Percentiles rank a stretch among this genome's conserved stretches.
phyloP scores from a whole-genome alignment of 768 basidiomycete genomes.

The Ramaria rubella region DNA sequence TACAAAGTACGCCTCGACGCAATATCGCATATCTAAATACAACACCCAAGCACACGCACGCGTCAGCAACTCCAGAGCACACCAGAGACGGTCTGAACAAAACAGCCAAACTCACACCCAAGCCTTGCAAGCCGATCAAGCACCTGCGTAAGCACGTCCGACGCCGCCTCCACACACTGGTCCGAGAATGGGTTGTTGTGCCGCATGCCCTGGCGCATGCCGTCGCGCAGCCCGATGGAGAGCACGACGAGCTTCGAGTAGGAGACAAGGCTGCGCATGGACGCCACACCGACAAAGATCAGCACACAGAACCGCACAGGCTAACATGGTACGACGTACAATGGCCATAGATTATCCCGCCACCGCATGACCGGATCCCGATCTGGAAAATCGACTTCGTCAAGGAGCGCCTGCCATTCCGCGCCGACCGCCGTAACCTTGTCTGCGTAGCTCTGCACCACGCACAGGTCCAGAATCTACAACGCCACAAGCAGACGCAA shows the following conservation, averaged over 20 bases:
- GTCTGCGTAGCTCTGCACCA: constrained; percentile 28
- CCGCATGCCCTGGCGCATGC: constrained; percentile 58
- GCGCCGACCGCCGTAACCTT: neutral
- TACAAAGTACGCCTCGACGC: constrained; percentile 32
- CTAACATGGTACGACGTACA: constrained; percentile 35
- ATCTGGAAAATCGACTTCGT: neutral
- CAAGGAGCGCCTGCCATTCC: neutral
- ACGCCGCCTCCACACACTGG: constrained; percentile 67
- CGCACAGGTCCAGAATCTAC: constrained; percentile 61
- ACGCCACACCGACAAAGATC: constrained; percentile 1
- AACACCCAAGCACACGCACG: no score
- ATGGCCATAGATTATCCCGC: constrained; percentile 48
- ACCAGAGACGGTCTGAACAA: neutral
- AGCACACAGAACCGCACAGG: neutral
- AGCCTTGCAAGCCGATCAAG: constrained; percentile 47
- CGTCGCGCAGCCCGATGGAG: constrained; percentile 82
- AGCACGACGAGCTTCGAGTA: constrained; percentile 84
- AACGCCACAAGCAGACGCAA: no score
- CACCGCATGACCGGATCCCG: constrained; percentile 31
- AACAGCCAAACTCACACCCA: neutral
- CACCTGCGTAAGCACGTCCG: constrained; percentile 57
- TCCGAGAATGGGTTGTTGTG: constrained; percentile 7
- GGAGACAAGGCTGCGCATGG: constrained; percentile 48
- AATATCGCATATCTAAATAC: constrained; percentile 7
- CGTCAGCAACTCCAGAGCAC: neutral